phyloP scores from a whole-genome alignment of 2,329 filamentous ascomycete genomes.

The Fonsecaea erecta region DNA sequence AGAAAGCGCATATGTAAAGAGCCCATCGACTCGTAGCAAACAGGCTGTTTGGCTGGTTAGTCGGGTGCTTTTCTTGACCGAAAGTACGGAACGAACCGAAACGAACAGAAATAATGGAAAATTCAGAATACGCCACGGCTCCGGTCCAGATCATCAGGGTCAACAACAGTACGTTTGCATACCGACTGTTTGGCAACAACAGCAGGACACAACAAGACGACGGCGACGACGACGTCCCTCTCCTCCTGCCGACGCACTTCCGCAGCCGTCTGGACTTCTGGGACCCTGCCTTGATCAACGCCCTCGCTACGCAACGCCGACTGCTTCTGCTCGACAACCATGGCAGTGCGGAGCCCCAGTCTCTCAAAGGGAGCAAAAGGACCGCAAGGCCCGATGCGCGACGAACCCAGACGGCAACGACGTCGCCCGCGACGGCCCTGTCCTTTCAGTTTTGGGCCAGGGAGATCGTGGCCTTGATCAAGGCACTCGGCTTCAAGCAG shows the following conservation, averaged over 20 bases:
- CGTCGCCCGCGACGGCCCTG: not conserved
- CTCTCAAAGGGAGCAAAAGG: slow-evolving; percentile 36
- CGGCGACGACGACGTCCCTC: slow-evolving; percentile 25
- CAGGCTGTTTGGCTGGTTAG: no score
- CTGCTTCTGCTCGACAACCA: slow-evolving; percentile 56
- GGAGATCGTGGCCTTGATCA: slow-evolving; percentile 38
- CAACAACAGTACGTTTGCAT: slow-evolving; percentile 1
- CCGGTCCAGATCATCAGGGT: slow-evolving; percentile 1
- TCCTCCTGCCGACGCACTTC: slow-evolving; percentile 39
- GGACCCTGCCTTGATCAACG: slow-evolving; percentile 53
- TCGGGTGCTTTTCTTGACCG: no score
- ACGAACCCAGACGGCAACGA: not conserved
- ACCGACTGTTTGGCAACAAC: not conserved
- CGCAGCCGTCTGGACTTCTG: slow-evolving; percentile 37
- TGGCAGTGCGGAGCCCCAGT: slow-evolving; percentile 45
- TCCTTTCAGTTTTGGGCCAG: slow-evolving; percentile 40
- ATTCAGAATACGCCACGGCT: not conserved
- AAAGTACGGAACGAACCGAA: no score
- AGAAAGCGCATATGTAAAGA: no score
- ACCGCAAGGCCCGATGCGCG: not conserved
- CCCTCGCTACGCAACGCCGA: slow-evolving; percentile 48
- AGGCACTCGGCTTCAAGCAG: slow-evolving; percentile 40
- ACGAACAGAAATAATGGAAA: no score
- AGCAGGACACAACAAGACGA: not conserved
- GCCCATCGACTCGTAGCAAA: no score